Conservation (phyloP, 805 yeast genomes). For the Lachancea sp. region DNA sequence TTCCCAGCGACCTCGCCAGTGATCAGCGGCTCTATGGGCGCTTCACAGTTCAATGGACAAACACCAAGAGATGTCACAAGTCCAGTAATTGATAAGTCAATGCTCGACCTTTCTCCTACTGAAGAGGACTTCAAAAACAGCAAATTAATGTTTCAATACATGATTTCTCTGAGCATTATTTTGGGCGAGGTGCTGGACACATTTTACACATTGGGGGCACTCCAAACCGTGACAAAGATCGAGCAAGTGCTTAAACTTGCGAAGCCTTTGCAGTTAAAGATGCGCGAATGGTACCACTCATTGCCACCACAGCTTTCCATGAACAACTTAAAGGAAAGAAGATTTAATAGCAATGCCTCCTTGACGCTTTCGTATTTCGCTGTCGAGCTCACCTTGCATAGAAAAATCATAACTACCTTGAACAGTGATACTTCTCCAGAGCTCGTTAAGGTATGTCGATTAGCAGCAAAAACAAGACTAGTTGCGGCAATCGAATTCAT, state of each 20-base stretch:
- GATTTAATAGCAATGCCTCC: conserved; percentile 67
- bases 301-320: conserved; percentile 59
- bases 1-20: conserved; percentile 61
- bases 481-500: conserved; percentile 78
- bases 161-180: conserved; percentile 60
- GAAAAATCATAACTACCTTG: conserved; percentile 61
- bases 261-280: conserved; percentile 68
- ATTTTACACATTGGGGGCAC: conserved; percentile 66
- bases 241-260: conserved; percentile 68
- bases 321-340: conserved; percentile 52
- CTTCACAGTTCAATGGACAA: conserved; percentile 4
- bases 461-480: conserved; percentile 79
- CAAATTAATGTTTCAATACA: conserved; percentile 57
- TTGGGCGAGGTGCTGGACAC: conserved; percentile 65
- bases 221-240: conserved; percentile 48
- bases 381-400: conserved; percentile 78
- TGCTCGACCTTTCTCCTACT: conserved; percentile 26
- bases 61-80: conserved; percentile 2
- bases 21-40: conserved; percentile 10
- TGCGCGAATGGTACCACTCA: conserved; percentile 73
- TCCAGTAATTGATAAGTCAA: conserved; percentile 16
- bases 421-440: conserved; percentile 43
- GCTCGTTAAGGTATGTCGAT: conserved; percentile 61
- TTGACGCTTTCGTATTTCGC: conserved; percentile 83
- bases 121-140: conserved; percentile 63